Percentiles rank a stretch among this genome's conserved stretches.
phyloP scores from a whole-genome alignment of 2,329 filamentous ascomycete species.

The Coniochaeta sp. region DNA sequence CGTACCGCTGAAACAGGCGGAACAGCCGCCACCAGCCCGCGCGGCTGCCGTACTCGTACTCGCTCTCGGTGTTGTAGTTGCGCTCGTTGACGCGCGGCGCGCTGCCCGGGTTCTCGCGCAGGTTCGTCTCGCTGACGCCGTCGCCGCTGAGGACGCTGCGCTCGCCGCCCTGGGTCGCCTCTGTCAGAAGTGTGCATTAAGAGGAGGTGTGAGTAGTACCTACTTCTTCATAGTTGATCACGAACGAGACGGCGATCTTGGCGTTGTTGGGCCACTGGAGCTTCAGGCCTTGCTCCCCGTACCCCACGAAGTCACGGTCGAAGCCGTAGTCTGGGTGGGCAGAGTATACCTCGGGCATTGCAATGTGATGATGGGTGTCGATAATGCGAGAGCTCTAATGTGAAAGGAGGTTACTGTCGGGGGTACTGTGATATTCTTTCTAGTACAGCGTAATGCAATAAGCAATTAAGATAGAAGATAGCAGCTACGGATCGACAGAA shows the following conservation, averaged over 20 bases:
- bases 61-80: conserved; percentile 37
- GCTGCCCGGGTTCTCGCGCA: conserved; percentile 29
- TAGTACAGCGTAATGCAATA: too few species aligned
- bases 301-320: not conserved
- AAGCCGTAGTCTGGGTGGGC: not conserved
- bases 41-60: conserved; percentile 44
- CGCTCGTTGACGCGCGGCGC: conserved; percentile 31
- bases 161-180: conserved; percentile 21
- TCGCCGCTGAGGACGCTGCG: conserved; percentile 29
- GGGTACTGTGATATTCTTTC: too few species aligned
- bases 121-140: conserved; percentile 25
- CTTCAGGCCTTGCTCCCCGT: conserved; percentile 17
- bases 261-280: conserved; percentile 31
- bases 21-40: conserved; percentile 43
- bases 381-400: too few species aligned
- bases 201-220: not conserved
- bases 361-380: not conserved
- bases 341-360: not conserved
- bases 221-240: conserved; percentile 38
- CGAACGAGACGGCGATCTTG: conserved; percentile 36
- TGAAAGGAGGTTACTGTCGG: too few species aligned
- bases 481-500: not conserved
- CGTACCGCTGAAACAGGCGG: conserved; percentile 37
- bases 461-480: not conserved
- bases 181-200: not conserved